Evolutionary conservation across 768 basidiomycete genomes (phyloP).

Genomic region (Leucosporidium scottii): DNA sequence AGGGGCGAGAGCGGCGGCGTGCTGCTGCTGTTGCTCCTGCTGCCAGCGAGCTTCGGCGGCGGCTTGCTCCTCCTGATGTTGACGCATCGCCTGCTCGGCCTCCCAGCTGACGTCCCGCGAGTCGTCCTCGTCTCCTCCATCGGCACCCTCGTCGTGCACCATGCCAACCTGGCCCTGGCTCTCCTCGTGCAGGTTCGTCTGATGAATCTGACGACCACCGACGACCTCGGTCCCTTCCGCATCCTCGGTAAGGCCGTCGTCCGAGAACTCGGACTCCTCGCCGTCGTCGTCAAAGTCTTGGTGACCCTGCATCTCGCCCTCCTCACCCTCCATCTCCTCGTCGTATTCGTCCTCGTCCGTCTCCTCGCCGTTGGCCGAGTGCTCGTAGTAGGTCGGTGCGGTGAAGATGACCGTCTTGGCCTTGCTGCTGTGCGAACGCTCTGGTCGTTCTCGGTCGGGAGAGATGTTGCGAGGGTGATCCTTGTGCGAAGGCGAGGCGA

Average conservation of each 20-base stretch:
- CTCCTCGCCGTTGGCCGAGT: conserved; percentile 40
- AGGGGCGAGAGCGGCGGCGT: neutral
- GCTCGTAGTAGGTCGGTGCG: conserved; percentile 48
- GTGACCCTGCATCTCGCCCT: conserved; percentile 3
- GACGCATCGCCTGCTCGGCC: neutral
- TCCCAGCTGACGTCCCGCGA: neutral
- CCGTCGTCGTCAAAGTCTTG: conserved; percentile 16
- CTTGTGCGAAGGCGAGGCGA: conserved; percentile 32
- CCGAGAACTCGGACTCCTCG: conserved; percentile 29
- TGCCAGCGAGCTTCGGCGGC: neutral
- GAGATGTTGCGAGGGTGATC: conserved; percentile 35
- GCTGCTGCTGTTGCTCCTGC: neutral
- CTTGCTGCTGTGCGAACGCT: conserved; percentile 19
- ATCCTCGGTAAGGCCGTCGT: conserved; percentile 20
- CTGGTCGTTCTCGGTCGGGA: conserved; percentile 1
- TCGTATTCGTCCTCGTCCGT: conserved; percentile 50
- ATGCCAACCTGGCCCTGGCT: conserved; percentile 3
- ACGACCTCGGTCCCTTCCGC: neutral
- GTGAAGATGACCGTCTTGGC: conserved; percentile 60
- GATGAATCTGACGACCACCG: too few relatives aligned
- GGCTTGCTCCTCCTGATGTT: conserved; percentile 18
- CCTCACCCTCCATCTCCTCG: conserved; percentile 24
- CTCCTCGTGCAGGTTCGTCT: conserved; percentile 9
- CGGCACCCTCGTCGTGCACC: conserved; percentile 12
- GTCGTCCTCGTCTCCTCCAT: conserved; percentile 20